Conservation (phyloP, 805 yeast genomes). For the Lipomyces chichibuensis region DNA sequence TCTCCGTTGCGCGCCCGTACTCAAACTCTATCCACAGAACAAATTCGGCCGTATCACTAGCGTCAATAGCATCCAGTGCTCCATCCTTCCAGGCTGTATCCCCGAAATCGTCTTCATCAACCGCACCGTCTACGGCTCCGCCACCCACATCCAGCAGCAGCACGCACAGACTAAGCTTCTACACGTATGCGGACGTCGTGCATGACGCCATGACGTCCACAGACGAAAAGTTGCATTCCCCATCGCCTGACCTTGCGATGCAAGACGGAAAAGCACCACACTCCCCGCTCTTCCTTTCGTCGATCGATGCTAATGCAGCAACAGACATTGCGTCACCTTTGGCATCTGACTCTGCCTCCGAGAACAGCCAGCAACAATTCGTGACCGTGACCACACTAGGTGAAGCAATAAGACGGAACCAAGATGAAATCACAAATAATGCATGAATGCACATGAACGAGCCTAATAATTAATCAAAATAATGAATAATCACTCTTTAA, state of each 20-base stretch:
- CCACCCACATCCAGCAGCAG: background rate
- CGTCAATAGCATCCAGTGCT: background rate
- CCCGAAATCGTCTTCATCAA: background rate
- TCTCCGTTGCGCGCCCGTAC: conserved; percentile 59
- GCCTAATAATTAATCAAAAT: background rate
- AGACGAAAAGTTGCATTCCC: background rate
- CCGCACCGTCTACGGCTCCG: background rate
- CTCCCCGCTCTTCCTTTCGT: background rate
- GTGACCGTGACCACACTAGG: conserved; percentile 21
- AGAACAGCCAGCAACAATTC: conserved; percentile 1
- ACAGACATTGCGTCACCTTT: background rate
- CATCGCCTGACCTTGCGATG: background rate
- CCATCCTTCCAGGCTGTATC: background rate
- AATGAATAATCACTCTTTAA: background rate
- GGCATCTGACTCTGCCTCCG: background rate
- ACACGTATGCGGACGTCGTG: conserved; percentile 26
- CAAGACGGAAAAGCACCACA: background rate
- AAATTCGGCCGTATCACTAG: background rate
- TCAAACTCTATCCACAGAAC: conserved; percentile 8
- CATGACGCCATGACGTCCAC: conserved; percentile 5
- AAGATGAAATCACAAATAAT: conserved; percentile 11
- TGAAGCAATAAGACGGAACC: conserved; percentile 19
- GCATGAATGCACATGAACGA: background rate
- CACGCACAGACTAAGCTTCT: conserved; percentile 19
- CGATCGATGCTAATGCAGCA: background rate